A percentile compares a stretch with the other conserved stretches of the same genome.
Evolutionary conservation across 1,139 yeast genomes (phyloP).

Genomic region (Entelexis sorbosivorans): DNA sequence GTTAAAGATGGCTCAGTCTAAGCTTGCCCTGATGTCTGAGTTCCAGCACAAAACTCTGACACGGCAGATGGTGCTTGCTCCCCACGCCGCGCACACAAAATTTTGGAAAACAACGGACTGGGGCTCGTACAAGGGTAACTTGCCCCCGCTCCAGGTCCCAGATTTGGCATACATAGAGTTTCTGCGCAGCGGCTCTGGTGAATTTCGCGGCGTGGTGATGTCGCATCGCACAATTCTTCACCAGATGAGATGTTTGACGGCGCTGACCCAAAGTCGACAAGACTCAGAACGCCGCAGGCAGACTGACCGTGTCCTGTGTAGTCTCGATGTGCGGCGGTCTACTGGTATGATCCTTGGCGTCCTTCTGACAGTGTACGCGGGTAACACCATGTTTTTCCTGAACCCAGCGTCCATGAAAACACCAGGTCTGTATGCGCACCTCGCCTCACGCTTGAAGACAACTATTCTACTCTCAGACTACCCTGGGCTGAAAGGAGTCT

Average conservation of each 20-base stretch:
- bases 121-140: constrained; percentile 51
- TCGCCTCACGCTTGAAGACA: constrained; percentile 60
- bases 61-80: constrained; percentile 36
- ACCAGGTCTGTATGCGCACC: constrained; percentile 80
- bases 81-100: constrained; percentile 29
- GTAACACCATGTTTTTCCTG: constrained; percentile 71
- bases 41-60: constrained; percentile 62
- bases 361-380: constrained; percentile 70
- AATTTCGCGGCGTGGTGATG: constrained; percentile 83
- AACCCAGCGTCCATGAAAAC: constrained; percentile 64
- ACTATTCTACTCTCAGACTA: constrained; percentile 74
- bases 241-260: constrained; percentile 69
- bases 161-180: constrained; percentile 91
- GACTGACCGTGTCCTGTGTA: constrained; percentile 45
- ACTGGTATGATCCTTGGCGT: constrained; percentile 79
- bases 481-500: constrained; percentile 81
- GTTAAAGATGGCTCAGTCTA: constrained; percentile 63
- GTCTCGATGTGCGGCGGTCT: constrained; percentile 75
- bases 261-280: constrained; percentile 40
- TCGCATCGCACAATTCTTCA: constrained; percentile 80
- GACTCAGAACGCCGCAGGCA: constrained; percentile 28
- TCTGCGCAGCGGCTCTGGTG: constrained; percentile 82
- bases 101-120: constrained; percentile 77
- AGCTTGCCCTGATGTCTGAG: constrained; percentile 72
- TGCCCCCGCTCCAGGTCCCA: constrained; percentile 56